A percentile compares a stretch with the other conserved stretches of the same genome.
These are phyloP conservation scores for Penicillium hesseltinei DNA, from an alignment of 2,329 filamentous ascomycete species.

Conservation along the genomic window DNA sequence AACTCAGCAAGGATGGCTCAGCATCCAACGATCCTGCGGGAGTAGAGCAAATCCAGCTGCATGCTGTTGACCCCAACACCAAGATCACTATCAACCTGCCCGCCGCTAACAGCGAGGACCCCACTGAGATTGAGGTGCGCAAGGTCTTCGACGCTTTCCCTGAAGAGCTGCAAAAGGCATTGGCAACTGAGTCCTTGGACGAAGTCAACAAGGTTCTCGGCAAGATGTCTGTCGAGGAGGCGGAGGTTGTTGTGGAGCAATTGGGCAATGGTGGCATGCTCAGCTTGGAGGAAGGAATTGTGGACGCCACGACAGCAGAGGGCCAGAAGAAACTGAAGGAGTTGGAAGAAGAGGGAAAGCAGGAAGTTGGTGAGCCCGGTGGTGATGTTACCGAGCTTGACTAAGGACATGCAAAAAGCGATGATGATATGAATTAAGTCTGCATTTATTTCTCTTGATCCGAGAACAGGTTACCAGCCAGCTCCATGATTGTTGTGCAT, in stretches of 20 bases:
- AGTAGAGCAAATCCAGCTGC: constrained; percentile 95
- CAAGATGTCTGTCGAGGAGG: constrained; percentile 83
- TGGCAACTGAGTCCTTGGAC: constrained; percentile 86
- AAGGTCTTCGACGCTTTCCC: constrained; percentile 81
- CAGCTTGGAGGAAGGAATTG: constrained; percentile 87
- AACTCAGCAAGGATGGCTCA: constrained; percentile 64
- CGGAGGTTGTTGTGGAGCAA: constrained; percentile 78
- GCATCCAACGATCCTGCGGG: constrained; percentile 57
- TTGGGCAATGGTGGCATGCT: constrained; percentile 82
- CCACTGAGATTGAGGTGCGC: constrained; percentile 60
- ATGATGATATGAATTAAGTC: constrained; percentile 6
- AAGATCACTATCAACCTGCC: constrained; percentile 87
- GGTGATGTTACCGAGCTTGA: constrained; percentile 46
- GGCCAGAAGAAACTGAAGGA: constrained; percentile 75
- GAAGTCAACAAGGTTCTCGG: constrained; percentile 84
- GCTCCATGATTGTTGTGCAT: not conserved
- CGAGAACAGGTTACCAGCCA: not conserved
- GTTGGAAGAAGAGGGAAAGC: constrained; percentile 59
- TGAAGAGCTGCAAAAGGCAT: constrained; percentile 73
- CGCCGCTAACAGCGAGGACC: constrained; percentile 63
- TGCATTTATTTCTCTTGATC: constrained; percentile 3
- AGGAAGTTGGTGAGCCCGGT: constrained; percentile 51
- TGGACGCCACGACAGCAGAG: constrained; percentile 89
- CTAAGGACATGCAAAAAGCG: constrained; percentile 17
- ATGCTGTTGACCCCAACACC: constrained; percentile 90